phyloP scores from a whole-genome alignment of 108 stramenopile genomes.

The Seminavis robusta region DNA sequence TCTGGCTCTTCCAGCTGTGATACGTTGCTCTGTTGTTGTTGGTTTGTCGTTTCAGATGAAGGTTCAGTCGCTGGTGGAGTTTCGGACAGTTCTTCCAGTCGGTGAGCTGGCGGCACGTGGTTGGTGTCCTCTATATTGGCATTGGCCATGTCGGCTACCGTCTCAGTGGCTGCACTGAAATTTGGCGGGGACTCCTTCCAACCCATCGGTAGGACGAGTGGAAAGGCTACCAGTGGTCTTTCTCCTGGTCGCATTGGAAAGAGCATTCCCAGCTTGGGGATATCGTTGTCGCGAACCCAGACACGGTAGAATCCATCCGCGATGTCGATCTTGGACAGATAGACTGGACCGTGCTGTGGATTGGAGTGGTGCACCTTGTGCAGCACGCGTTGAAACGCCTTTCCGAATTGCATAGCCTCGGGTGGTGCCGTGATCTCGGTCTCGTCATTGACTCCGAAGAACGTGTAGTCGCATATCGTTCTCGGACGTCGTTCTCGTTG shows the following conservation, averaged over 20 bases:
- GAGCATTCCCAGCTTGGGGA: no score
- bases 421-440: no score
- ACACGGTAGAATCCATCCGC: constrained; percentile 17
- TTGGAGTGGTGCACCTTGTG: constrained; percentile 11
- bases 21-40: no score
- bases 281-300: neutral
- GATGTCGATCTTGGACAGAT: no score
- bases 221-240: neutral
- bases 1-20: no score
- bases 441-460: neutral
- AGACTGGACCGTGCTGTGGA: constrained; percentile 5
- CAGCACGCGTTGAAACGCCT: constrained; percentile 3
- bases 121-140: neutral
- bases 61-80: neutral
- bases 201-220: no score
- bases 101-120: neutral
- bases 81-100: neutral
- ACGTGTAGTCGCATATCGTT: no score
- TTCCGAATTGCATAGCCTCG: no score
- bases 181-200: no score
- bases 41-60: no score
- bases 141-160: constrained; percentile 26
- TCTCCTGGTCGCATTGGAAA: no score
- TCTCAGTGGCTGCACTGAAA: constrained; percentile 40
- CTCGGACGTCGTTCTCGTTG: no score